A percentile compares a stretch with the other conserved stretches of the same genome.
Evolutionary conservation across 108 stramenopile species (phyloP).

Genomic region (Discostella stelligeroides): DNA sequence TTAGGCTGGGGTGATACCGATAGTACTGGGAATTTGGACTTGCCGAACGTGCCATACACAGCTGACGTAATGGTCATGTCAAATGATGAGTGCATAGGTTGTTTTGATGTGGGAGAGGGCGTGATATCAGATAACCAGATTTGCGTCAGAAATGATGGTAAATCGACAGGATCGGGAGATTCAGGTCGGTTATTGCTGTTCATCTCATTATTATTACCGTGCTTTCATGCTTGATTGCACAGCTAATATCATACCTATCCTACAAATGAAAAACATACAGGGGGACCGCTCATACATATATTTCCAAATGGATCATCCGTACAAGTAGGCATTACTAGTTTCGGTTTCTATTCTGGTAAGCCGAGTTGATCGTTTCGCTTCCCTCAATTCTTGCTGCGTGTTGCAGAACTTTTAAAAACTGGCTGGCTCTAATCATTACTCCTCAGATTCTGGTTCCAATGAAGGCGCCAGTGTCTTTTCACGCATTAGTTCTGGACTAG

Average conservation of each 20-base stretch:
- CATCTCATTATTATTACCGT: too few species aligned
- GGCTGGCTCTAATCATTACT: background rate
- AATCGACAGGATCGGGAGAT: background rate
- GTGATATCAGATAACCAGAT: background rate
- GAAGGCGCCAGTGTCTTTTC: background rate
- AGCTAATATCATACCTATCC: background rate
- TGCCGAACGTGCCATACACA: background rate
- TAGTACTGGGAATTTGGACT: background rate
- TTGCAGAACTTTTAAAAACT: too few species aligned
- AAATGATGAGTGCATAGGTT: background rate
- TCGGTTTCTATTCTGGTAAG: background rate
- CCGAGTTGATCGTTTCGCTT: background rate
- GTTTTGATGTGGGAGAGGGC: background rate
- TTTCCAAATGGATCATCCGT: background rate
- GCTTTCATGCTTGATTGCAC: too few species aligned
- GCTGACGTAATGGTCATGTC: background rate
- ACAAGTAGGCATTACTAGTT: slow-evolving; percentile 2
- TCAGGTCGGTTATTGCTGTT: background rate
- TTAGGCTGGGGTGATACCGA: slow-evolving; percentile 1
- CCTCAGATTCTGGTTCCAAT: background rate
- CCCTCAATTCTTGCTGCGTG: too few species aligned
- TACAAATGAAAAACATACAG: background rate
- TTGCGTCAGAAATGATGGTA: background rate
- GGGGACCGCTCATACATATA: background rate
- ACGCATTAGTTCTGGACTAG: background rate